Percentiles rank a stretch among this genome's conserved stretches.
These are phyloP conservation scores for Eryngium alpinum DNA, from an alignment of 140 eudicot genomes.

Conservation along the genomic window DNA sequence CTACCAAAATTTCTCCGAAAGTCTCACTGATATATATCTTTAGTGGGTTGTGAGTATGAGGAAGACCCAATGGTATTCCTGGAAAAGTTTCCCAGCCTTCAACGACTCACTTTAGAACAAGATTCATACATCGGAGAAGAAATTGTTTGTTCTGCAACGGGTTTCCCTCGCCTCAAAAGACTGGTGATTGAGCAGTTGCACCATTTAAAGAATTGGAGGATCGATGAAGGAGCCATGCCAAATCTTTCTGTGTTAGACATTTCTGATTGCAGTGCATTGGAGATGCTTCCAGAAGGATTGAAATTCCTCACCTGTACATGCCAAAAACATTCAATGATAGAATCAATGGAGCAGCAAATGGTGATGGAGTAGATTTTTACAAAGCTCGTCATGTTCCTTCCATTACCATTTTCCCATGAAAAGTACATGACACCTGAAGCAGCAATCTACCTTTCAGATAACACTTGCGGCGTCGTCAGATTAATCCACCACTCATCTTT, in stretches of 20 bases:
- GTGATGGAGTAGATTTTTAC: slow-evolving; percentile 21
- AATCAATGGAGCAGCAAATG: slow-evolving; percentile 15
- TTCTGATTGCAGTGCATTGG: slow-evolving; percentile 17
- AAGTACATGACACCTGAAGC: too few relatives aligned
- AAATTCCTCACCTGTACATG: slow-evolving; percentile 20
- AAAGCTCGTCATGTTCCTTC: slow-evolving; percentile 23
- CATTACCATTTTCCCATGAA: background rate
- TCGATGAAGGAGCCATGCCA: slow-evolving; percentile 31
- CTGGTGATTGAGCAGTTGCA: slow-evolving; percentile 17
- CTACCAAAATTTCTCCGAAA: background rate
- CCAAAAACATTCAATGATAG: slow-evolving; percentile 22
- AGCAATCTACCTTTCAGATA: too few relatives aligned
- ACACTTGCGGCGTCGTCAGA: too few relatives aligned
- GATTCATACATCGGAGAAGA: slow-evolving; percentile 16
- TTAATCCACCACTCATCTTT: too few relatives aligned
- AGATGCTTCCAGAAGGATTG: slow-evolving; percentile 31
- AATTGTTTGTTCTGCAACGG: slow-evolving; percentile 22
- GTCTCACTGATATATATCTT: slow-evolving; percentile 14
- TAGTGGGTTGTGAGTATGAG: slow-evolving; percentile 12
- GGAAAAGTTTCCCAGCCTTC: slow-evolving; percentile 24
- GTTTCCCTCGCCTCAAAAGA: slow-evolving; percentile 22
- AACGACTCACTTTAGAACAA: slow-evolving; percentile 4
- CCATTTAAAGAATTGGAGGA: slow-evolving; percentile 19
- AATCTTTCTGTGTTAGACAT: slow-evolving; percentile 17
- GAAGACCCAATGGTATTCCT: slow-evolving; percentile 30